Base-by-base conservation (phyloP, 2,329 filamentous ascomycete genomes). In the Mycocentrospora acerina region DNA sequence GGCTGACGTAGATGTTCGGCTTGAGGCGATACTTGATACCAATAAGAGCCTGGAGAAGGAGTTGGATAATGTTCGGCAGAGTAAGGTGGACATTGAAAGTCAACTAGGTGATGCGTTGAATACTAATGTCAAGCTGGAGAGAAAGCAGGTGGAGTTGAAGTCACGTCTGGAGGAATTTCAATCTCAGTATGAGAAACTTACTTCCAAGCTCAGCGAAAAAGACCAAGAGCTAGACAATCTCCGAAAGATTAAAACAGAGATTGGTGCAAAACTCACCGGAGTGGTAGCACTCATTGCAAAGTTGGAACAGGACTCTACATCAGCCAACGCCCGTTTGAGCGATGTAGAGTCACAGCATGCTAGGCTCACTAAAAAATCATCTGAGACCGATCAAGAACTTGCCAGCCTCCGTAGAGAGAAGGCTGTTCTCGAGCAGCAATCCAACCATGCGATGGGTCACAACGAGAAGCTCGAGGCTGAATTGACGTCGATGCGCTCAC, bases 1-100 rank as follows among this genome's bases (percentile, higher is more conserved):
- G 15, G 32, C 32, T 9, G 40, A 44, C 15, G 32, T 53, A 2
- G 50, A 57, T 12, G 44, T 37, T 9, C 46, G 44, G 12, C 49
- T 62, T 5, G 36, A 52, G 17, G 44, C 45, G 12, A 44, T 47
- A 2, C 31, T 30, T 2, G 24, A 35, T 24, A 24, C 46, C 6
- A 58, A 57, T 13, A 24, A 17, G 14, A 32, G 37, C 12, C 45
- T 66, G 18, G 49, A 62, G 11, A 33, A 42, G 3, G 53, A 58
- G 27, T 44, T 64, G 9, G 37, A 17, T 5, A 25, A 39, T 14
- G 46, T 51, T 12, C 53, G 42, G 7, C 19, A 44, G 15, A 30
- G 19, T n/a, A 50, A 52, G 4, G 34, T 27, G 1, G 37, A 45
- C 6, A 32, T 52, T 14, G 38, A 51, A 17, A 35, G 17, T n/a